Percentiles rank a stretch among this genome's conserved stretches.
Conservation (phyloP, 2,329 filamentous ascomycete species). For the Trichoderma aggressivum region DNA sequence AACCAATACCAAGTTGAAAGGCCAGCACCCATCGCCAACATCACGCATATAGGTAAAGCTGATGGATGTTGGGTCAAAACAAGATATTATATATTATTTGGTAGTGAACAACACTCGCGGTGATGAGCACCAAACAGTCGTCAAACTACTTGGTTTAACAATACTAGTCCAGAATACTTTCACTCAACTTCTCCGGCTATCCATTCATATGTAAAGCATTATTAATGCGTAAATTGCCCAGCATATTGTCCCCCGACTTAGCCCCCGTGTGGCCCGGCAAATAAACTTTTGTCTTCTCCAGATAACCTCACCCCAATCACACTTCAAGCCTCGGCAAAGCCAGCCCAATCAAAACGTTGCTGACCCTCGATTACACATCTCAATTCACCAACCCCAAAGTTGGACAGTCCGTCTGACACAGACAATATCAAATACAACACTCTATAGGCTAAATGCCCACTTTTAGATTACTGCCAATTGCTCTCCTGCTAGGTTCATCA, state of each 20-base stretch:
- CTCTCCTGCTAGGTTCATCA: background rate
- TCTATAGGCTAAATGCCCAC: background rate
- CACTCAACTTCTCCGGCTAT: background rate
- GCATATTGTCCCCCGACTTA: background rate
- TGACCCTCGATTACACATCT: background rate
- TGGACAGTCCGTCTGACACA: background rate
- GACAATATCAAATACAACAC: background rate
- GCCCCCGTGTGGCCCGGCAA: background rate
- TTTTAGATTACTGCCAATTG: background rate
- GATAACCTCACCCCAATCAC: background rate
- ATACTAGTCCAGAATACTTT: background rate
- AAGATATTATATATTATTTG: background rate
- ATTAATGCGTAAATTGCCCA: background rate
- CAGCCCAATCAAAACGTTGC: background rate
- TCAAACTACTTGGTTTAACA: background rate
- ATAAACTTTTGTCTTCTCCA: background rate
- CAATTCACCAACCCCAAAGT: background rate
- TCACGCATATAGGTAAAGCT: background rate
- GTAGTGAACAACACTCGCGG: background rate
- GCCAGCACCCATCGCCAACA: background rate
- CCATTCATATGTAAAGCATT: background rate
- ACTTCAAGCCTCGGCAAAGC: background rate
- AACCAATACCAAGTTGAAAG: background rate
- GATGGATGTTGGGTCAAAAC: background rate
- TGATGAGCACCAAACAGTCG: background rate